Base-by-base conservation (phyloP, 345 rosid species). In the Litchi chinensis region DNA sequence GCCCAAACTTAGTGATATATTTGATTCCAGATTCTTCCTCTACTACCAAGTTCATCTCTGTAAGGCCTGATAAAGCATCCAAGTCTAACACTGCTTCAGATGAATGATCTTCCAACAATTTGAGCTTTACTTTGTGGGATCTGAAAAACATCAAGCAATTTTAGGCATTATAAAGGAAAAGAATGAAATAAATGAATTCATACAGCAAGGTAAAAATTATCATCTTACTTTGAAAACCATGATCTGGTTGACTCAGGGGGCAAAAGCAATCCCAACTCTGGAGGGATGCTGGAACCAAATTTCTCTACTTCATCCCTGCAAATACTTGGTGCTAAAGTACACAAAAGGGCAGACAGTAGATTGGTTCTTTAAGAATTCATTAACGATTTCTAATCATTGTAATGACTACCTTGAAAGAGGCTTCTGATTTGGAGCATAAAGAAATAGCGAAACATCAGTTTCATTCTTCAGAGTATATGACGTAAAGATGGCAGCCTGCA, bases 51-150 rank as follows among this genome's bases (percentile, higher is more conserved):
- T 89, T 88, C 83, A 91, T 72, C 83, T 95, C 99, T 70, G 99
- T 87, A 70, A 86, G 90, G 80, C 97, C 99, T 76, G 99, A 95
- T 79, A 95, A 82, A 77, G 93, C 86, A 87, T 91, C 97, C 79
- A 95, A 83, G 87, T 95, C 92, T 76, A 95, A 75, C 79, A 83
- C 43, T 72, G 93, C 86, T 86, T 91, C 91, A 46, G 88, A 88
- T 75, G 89, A 87, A 82, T 43, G 71, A 73, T 83, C 81, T 80
- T 90, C 90, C 48, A 86, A 87, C 88, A 91, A 54, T 76, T 78
- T 91, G 79, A 95, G 83, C 54, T 46, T 82, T 65, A 89, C 63
- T 87, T 89, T 91, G 81, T 84, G 88, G 56, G 95, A 93, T 89
- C 99, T 95, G 86, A 44, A 75, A 80, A 48, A 52, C 13, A 24